phyloP scores from a whole-genome alignment of 2,329 filamentous ascomycete species.

The Aspergillus carbonarius region DNA sequence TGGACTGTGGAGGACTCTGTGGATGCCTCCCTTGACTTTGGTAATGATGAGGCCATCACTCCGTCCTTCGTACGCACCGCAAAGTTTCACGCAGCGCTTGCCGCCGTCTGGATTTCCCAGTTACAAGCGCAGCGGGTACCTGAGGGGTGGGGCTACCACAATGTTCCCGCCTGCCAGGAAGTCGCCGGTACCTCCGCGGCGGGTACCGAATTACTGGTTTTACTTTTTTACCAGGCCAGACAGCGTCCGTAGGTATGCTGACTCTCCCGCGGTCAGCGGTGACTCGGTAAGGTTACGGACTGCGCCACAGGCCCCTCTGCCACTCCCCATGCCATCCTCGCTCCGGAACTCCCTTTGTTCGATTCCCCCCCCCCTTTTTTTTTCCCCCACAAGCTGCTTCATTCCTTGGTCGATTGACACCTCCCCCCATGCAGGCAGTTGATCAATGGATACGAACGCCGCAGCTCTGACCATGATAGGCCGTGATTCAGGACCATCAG shows the following conservation, averaged over 20 bases:
- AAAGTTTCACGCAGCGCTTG: background rate
- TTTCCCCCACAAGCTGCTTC: background rate
- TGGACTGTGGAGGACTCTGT: no score
- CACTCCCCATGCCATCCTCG: background rate
- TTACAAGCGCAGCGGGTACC: conserved; percentile 21
- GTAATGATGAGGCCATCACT: no score
- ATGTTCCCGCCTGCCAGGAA: conserved; percentile 16
- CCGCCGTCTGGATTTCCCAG: background rate
- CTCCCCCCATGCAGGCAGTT: background rate
- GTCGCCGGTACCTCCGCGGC: conserved; percentile 14
- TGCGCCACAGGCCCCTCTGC: conserved; percentile 4
- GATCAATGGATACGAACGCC: background rate
- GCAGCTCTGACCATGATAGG: background rate
- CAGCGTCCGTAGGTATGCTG: background rate
- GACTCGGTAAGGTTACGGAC: background rate
- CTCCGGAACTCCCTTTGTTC: background rate
- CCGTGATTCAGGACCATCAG: background rate
- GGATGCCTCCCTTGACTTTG: no score
- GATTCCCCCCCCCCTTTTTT: background rate
- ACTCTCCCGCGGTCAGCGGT: background rate
- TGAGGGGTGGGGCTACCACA: conserved; percentile 19
- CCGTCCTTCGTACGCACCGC: background rate
- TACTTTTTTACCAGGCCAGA: background rate
- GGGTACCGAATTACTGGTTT: conserved; percentile 6
- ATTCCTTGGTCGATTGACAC: background rate